Conservation (phyloP, 495 filamentous ascomycete species). For the Aspergillus asperescens region DNA sequence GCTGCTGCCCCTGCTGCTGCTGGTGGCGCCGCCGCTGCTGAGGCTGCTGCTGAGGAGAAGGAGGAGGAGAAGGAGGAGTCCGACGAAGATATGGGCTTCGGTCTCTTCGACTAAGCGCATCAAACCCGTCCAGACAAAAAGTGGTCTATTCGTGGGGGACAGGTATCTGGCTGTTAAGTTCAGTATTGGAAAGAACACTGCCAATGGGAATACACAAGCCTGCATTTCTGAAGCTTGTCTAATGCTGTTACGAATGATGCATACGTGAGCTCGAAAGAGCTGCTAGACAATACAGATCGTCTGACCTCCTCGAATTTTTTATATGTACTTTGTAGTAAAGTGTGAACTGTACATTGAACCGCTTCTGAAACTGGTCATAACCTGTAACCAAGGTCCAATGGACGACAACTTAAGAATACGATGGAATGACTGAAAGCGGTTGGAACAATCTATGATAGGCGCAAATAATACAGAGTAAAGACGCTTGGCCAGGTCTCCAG, state of each 20-base stretch:
- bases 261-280: slow-evolving; percentile 36
- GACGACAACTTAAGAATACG: neutral
- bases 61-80: slow-evolving; percentile 84
- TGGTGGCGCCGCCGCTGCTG: slow-evolving; percentile 62
- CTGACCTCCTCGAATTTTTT: slow-evolving; percentile 28
- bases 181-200: slow-evolving; percentile 30
- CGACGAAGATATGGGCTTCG: slow-evolving; percentile 99
- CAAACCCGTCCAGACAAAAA: slow-evolving; percentile 19
- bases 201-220: slow-evolving; percentile 30
- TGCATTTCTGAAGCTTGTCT: slow-evolving; percentile 36
- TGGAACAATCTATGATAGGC: slow-evolving; percentile 4
- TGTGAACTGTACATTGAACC: neutral
- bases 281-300: slow-evolving; percentile 43
- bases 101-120: slow-evolving; percentile 85
- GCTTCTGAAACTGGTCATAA: neutral
- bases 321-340: neutral
- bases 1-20: slow-evolving; percentile 59
- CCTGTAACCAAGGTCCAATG: neutral
- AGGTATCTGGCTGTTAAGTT: slow-evolving; percentile 35
- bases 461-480: neutral
- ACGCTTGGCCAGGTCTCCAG: neutral
- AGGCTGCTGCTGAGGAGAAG: slow-evolving; percentile 63
- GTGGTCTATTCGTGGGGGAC: slow-evolving; percentile 27
- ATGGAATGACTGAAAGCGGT: neutral
- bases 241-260: slow-evolving; percentile 42